Evolutionary conservation across 106 monocot species (phyloP).

Genomic region (Allium cepa): DNA sequence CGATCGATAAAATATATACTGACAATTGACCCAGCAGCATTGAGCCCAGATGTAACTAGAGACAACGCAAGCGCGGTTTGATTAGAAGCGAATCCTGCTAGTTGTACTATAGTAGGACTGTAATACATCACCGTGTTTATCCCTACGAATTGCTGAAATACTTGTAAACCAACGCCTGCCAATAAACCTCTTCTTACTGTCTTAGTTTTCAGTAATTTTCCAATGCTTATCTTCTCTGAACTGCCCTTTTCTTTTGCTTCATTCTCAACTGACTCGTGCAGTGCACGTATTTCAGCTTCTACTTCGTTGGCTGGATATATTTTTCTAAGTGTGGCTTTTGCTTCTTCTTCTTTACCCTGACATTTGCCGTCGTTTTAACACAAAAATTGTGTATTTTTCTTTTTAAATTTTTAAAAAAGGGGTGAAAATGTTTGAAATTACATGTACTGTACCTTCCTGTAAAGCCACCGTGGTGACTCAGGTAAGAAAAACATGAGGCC

Average conservation of each 20-base stretch:
- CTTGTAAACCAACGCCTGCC: slow-evolving; percentile 72
- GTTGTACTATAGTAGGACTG: slow-evolving; percentile 74
- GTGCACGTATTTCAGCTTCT: slow-evolving; percentile 45
- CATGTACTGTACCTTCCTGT: slow-evolving; percentile 1
- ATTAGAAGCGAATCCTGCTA: slow-evolving; percentile 84
- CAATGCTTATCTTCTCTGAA: slow-evolving; percentile 40
- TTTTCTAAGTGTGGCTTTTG: slow-evolving; percentile 41
- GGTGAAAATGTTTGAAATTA: not conserved
- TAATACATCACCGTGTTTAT: slow-evolving; percentile 95
- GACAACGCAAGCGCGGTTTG: slow-evolving; percentile 72
- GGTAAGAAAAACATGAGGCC: slow-evolving; percentile 54
- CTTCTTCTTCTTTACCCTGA: slow-evolving; percentile 65
- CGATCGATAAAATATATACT: slow-evolving; percentile 80
- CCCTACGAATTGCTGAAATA: slow-evolving; percentile 89
- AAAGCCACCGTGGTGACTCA: slow-evolving; percentile 88
- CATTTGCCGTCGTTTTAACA: not conserved
- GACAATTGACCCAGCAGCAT: slow-evolving; percentile 63
- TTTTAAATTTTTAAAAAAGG: not conserved
- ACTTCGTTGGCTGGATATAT: slow-evolving; percentile 64
- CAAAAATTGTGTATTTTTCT: not conserved
- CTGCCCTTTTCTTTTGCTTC: slow-evolving; percentile 44
- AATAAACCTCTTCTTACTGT: slow-evolving; percentile 64
- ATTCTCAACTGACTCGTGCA: slow-evolving; percentile 53
- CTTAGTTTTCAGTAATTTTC: slow-evolving; percentile 41
- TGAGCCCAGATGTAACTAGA: slow-evolving; percentile 67